Conservation (phyloP, 208 protist species). For the Leishmania amazonensis region DNA sequence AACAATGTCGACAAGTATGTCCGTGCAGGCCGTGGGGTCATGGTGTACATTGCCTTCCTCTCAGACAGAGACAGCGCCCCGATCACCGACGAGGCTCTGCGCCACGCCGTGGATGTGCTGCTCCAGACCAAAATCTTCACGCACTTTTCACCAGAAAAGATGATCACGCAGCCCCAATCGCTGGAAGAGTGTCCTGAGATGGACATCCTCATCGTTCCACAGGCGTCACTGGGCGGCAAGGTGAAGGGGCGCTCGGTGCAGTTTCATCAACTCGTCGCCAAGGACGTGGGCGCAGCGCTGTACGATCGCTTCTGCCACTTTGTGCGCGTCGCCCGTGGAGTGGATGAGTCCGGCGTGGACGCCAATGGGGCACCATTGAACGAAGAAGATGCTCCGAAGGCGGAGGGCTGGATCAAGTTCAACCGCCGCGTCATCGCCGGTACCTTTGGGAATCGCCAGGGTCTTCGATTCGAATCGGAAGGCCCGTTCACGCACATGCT, state of each 20-base stretch:
- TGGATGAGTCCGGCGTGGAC: slow-evolving; percentile 49
- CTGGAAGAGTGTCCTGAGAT: slow-evolving; percentile 49
- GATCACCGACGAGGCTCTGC: slow-evolving; percentile 51
- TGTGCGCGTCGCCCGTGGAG: slow-evolving; percentile 52
- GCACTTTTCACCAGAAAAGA: slow-evolving; percentile 52
- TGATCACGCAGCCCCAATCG: slow-evolving; percentile 46
- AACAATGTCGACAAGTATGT: slow-evolving; percentile 76
- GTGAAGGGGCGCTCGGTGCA: slow-evolving; percentile 78
- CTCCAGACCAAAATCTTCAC: slow-evolving; percentile 80
- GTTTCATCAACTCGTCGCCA: slow-evolving; percentile 78
- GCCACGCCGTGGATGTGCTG: slow-evolving; percentile 50
- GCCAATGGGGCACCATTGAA: slow-evolving; percentile 47
- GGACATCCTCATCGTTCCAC: slow-evolving; percentile 86
- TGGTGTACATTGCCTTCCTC: slow-evolving; percentile 85
- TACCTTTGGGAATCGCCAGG: slow-evolving; percentile 88
- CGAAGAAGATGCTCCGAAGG: slow-evolving; percentile 9
- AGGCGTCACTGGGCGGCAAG: slow-evolving; percentile 88
- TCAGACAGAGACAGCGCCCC: slow-evolving; percentile 5
- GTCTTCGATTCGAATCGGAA: slow-evolving; percentile 69
- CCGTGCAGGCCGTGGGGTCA: slow-evolving; percentile 52
- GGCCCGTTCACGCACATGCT: slow-evolving; percentile 86
- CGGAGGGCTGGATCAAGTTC: slow-evolving; percentile 44
- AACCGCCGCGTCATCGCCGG: slow-evolving; percentile 65
- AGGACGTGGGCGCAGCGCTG: slow-evolving; percentile 47
- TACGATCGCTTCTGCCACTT: slow-evolving; percentile 70